Base-by-base conservation (phyloP, 495 filamentous ascomycete species). In the Penicillium dipodomyicola region DNA sequence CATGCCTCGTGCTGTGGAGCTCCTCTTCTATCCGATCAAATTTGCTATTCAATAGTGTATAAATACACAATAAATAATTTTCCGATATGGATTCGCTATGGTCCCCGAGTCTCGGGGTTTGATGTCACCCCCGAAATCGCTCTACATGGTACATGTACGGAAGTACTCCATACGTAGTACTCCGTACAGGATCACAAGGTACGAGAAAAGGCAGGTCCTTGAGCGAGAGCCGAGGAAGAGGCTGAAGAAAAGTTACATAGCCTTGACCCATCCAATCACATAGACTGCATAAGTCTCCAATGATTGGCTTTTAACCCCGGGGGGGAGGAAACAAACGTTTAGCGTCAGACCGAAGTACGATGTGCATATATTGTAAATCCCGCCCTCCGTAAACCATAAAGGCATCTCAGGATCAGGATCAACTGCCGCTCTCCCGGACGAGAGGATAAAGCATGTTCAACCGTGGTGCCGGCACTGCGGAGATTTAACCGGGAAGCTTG, bases 391-490 rank as follows among this genome's bases (percentile, higher is more conserved):
- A 19, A 29, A 30, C 29, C 25, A 17, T 10, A 29, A n/a, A n/a
- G 32, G 9, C 44, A 47, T 33, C 14, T 19, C 9, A 11, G 7
- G 20, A 19, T 22, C 12, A 25, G 32, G 43, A 47, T 54, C 51
- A 54, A 45, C 51, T 15, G 51, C 41, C 42, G 41, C 51, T 54
- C 52, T 54, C 42, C 52, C 52, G 51, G 30, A 9, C 25, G 14
- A 45, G 23, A 54, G 15, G 19, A 45, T 9, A 54, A 25, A 35
- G 45, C 41, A 54, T 5, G 41, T 35, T 46, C 52, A 8, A 41
- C 11, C 22, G 9, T n/a, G 39, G 20, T 17, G 46, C 54, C 52
- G 57, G 52, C 60, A 59, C 58, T 53, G 53, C 50, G 60, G 56
- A 55, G 56, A 60, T 57, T 52, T 53, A 55, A 41, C 59, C 63